Evolutionary conservation across 2,329 filamentous ascomycete species (phyloP).

Genomic region (Magnaporthiopsis poae): DNA sequence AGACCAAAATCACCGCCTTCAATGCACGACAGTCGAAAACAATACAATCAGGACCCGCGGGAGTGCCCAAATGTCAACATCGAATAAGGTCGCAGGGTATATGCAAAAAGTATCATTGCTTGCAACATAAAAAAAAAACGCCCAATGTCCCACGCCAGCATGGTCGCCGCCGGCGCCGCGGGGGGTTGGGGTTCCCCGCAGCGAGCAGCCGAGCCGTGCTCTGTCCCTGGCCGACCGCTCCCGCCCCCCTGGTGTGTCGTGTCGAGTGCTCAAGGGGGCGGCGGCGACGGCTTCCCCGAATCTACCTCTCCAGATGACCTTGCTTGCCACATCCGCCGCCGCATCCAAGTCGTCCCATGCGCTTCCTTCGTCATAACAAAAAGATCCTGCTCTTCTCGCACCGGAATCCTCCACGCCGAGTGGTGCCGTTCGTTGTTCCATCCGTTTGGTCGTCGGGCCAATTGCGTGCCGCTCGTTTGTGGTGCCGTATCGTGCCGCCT

Average conservation of each 20-base stretch:
- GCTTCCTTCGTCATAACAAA: neutral
- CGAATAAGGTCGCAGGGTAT: neutral
- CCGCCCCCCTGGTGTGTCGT: no score
- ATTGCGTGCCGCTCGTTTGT: neutral
- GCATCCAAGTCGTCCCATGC: neutral
- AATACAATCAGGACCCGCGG: neutral
- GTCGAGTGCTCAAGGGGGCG: neutral
- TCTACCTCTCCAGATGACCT: neutral
- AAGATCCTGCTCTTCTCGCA: neutral
- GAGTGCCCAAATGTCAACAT: neutral
- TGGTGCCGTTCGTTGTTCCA: neutral
- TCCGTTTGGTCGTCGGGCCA: neutral
- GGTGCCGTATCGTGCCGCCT: neutral
- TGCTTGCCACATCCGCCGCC: neutral
- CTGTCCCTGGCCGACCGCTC: neutral
- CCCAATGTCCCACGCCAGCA: neutral
- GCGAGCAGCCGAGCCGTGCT: neutral
- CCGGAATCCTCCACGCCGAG: neutral
- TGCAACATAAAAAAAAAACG: neutral
- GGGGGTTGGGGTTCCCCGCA: neutral
- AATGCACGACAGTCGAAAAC: neutral
- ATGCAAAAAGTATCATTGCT: constrained; percentile 4
- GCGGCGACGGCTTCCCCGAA: neutral
- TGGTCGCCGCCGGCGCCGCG: neutral
- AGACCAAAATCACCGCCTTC: no score